Evolutionary conservation across 1,284 basidiomycete genomes (phyloP), one percentile per base, ranked within the genome.

Genomic region (Mrakiaceae sp.): DNA sequence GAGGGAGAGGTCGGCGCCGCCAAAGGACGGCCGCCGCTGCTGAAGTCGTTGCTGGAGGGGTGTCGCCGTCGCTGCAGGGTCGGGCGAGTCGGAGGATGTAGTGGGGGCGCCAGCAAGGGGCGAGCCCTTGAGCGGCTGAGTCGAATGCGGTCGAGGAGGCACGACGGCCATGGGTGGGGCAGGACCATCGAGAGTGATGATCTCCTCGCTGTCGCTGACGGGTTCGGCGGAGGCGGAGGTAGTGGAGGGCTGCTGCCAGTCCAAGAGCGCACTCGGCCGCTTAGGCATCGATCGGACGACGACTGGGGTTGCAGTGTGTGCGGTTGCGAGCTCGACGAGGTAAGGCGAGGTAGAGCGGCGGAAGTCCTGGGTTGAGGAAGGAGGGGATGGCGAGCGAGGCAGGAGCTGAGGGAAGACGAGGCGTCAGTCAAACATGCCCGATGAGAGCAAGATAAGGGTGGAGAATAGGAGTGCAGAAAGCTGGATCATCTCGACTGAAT

Each of bases 261-360:
- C 27, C 27, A 27, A 27, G 27, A 27, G 27, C 27, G 27, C 27
- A 27, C 27, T 27, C n/a, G n/a, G 58, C 8, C 12, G 58, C 44
- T 48, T 40, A 59, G 27, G 44, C 10, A 59, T 47, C 58, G 44
- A 39, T 16, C 42, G 11, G 42, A 61, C 43, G 52, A 12, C 11
- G 61, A 46, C n/a, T 40, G 55, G 40, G 0, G 55, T 27, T 39
- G 55, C 7, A 49, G 44, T 14, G n/a, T 3, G 7, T 14, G 50
- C 1, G 7, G 27, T 12, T 7, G 58, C 7, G 50, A 47, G 43
- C 14, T 59, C 40, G 50, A 43, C 42, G 39, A 66, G 39, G 47
- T 58, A 66, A 11, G 64, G 64, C 10, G 64, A 66, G 7, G 52
- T 42, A 4, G 64, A 66, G 9, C 64, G 39, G 6, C 64, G 64